Evolutionary conservation across 208 protist species (phyloP), one percentile per base, ranked within the genome.

Genomic region (Crithidia acanthocephali): DNA sequence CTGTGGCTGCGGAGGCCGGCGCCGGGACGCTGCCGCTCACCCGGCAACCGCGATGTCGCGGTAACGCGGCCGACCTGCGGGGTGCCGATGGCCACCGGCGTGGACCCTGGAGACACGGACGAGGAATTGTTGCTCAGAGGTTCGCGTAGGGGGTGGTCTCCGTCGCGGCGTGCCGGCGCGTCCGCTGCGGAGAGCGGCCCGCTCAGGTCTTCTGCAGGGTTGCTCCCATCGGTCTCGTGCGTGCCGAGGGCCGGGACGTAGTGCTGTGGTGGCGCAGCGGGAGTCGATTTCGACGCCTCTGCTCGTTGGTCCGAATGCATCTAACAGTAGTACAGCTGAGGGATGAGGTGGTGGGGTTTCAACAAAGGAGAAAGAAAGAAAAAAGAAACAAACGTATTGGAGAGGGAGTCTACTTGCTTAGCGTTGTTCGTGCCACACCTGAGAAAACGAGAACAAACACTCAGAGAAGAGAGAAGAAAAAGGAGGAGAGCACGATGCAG

Each of bases 1-100:
- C 47, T 56, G 58, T 64, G 58, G 20, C 64, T 69, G 27, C 64
- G 64, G 52, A 59, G 35, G 3, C 35, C n/a, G n/a, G 48, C 64
- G 28, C 61, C 47, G 32, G 44, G 47, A 6, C 44, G 40, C 44
- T 65, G 59, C 28, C 44, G 40, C 18, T 51, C 59, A 23, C 40
- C 40, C 11, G 27, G 44, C 13, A 65, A 15, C 3, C 44, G 25
- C 23, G 59, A 42, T 6, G 3, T 51, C 18, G 59, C 27, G 37
- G 59, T 42, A 18, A 20, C 16, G 2, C 59, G 44, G 20, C 45
- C 44, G 5, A 53, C 59, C 2, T 40, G 11, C 18, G 59, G 28
- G 18, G 59, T 65, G 28, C 44, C 44, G 15, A 40, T 53, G 27
- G 44, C 59, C 15, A 27, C 28, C 2, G 13, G 23, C 7, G 52